A percentile compares a stretch with the other conserved stretches of the same genome.
These are phyloP conservation scores for Solanum habrochaites DNA, from an alignment of 257 asterid species.

Conservation along the genomic window DNA sequence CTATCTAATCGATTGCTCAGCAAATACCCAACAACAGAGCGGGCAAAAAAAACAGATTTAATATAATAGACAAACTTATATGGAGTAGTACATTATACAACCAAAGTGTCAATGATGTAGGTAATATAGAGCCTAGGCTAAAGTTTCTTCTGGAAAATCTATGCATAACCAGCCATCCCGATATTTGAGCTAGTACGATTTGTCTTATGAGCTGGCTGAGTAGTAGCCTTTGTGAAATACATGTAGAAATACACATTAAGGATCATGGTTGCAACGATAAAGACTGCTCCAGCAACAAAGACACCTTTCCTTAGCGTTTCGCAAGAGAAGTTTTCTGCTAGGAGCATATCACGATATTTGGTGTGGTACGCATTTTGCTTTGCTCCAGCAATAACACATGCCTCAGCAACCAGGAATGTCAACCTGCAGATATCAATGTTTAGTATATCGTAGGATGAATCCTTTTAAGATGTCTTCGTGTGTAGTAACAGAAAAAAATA, in stretches of 20 bases:
- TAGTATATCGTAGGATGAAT: not conserved
- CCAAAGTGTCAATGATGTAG: not conserved
- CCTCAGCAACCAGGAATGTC: conserved; percentile 69
- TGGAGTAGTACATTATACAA: not conserved
- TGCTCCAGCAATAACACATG: conserved; percentile 72
- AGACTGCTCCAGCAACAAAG: conserved; percentile 91
- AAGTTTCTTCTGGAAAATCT: conserved; percentile 3
- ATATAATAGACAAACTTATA: not conserved
- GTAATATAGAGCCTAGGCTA: not conserved
- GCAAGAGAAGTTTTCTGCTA: conserved; percentile 57
- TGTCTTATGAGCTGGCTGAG: conserved; percentile 41
- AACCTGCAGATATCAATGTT: conserved; percentile 32
- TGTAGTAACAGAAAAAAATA: not conserved
- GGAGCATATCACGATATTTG: conserved; percentile 44
- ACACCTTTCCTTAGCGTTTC: conserved; percentile 73
- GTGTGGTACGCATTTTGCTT: conserved; percentile 75
- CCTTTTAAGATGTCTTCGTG: not conserved
- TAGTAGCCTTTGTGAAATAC: conserved; percentile 70
- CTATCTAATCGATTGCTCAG: not conserved
- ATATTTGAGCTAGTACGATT: conserved; percentile 33
- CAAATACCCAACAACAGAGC: not conserved
- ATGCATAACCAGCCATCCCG: conserved; percentile 52
- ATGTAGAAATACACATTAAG: conserved; percentile 63
- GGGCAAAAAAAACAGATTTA: not conserved
- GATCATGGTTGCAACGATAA: conserved; percentile 65